Evolutionary conservation across 805 yeast genomes (phyloP).

Genomic region (Candida silvicultrix): DNA sequence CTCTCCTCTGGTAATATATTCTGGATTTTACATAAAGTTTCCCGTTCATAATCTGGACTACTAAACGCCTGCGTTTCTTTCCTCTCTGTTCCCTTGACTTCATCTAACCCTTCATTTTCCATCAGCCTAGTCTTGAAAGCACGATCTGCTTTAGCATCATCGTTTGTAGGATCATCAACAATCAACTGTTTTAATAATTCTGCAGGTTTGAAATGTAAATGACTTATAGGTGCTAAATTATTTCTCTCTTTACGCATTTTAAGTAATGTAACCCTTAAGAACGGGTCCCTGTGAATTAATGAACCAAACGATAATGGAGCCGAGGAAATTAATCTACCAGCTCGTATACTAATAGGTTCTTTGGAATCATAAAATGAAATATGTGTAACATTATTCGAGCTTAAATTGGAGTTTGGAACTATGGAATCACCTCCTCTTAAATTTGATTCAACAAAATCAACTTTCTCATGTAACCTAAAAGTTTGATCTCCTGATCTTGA

Average conservation of each 20-base stretch:
- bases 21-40: constrained; percentile 15
- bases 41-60: constrained; percentile 12
- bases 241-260: constrained; percentile 24
- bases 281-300: constrained; percentile 25
- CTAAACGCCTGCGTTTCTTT: constrained; percentile 11
- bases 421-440: neutral
- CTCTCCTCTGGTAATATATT: constrained; percentile 17
- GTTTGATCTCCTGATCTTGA: neutral
- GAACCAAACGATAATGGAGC: constrained; percentile 27
- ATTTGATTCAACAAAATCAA: constrained; percentile 2
- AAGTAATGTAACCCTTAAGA: constrained; percentile 18
- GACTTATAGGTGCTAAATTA: constrained; percentile 5
- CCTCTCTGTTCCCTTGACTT: constrained; percentile 17
- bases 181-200: constrained; percentile 16
- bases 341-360: constrained; percentile 24
- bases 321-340: constrained; percentile 25
- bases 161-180: constrained; percentile 12
- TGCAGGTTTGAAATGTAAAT: constrained; percentile 4
- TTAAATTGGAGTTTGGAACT: neutral
- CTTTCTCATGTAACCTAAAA: neutral
- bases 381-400: neutral
- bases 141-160: constrained; percentile 11
- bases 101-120: constrained; percentile 33
- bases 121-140: constrained; percentile 26
- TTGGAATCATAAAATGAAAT: constrained; percentile 25